Base-by-base conservation (phyloP, 352 stramenopile genomes). In the Globisporangium alternatum region DNA sequence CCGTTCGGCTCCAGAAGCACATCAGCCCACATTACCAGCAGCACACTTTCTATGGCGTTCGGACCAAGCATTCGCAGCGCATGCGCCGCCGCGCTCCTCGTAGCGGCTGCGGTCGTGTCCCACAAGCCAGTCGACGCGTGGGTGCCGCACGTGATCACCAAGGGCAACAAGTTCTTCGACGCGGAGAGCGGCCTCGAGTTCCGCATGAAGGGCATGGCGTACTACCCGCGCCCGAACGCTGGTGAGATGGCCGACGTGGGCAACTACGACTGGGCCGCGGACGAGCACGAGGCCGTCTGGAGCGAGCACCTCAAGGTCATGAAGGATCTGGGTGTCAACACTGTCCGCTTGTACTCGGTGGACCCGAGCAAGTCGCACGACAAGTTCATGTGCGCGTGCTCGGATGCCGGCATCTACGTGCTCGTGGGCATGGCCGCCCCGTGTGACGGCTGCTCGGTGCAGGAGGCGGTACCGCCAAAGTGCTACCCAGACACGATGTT, bases 101-200 rank as follows among this genome's bases (percentile, higher is more conserved):
- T 60, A 30, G 56, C 56, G 39, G 45, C 56, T 12, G 41, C 30
- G 10, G 28, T 62, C 43, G 30, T 43, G 21, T 8, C 19, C 7
- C 15, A 39, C 48, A 25, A 54, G 25, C 5, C 15, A 5, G 52
- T 39, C n/a, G 33, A 57, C 35, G 65, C 65, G 60, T 70, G 65
- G 65, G 37, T 67, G 22, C 45, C 65, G 13, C 65, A 55, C 28
- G 17, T 93, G 9, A 67, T 87, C 31, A 67, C 81, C 59, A 89
- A 91, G 62, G 80, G 81, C 63, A 89, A 88, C 75, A 86, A 85
- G 60, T 80, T 90, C 60, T 91, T 91, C 55, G 68, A 91, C 67
- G 78, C 71, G 21, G 64, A 71, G 5, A 81, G 69, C 0, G 75
- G 74, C 0, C 56, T 76, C 56, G 78, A 91, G 58, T 83, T 93